phyloP scores from a whole-genome alignment of 805 yeast genomes.

The Wickerhamiella hasegawae region DNA sequence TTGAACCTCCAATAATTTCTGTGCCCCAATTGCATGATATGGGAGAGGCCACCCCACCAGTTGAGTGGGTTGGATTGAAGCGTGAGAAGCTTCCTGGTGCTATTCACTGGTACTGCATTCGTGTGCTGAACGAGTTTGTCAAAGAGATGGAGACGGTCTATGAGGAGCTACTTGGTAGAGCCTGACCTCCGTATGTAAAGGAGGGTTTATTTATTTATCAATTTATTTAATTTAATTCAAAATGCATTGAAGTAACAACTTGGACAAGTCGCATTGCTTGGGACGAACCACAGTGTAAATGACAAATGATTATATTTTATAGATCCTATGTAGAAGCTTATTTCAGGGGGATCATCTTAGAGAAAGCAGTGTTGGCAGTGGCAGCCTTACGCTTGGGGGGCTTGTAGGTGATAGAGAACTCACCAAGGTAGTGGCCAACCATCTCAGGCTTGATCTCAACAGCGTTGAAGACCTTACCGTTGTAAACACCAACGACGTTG shows the following conservation, averaged over 20 bases:
- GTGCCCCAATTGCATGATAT: slow-evolving; percentile 81
- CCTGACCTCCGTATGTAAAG: background rate
- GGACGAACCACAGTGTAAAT: background rate
- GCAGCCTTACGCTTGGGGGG: slow-evolving; percentile 96
- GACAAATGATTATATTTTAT: slow-evolving; percentile 1
- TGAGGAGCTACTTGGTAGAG: slow-evolving; percentile 5
- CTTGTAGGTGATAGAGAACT: slow-evolving; percentile 98
- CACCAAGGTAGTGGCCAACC: slow-evolving; percentile 99
- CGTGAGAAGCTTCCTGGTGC: slow-evolving; percentile 71
- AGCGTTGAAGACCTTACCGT: slow-evolving; percentile 98
- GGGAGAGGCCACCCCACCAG: slow-evolving; percentile 95
- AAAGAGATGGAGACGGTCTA: slow-evolving; percentile 38
- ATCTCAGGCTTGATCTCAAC: slow-evolving; percentile 98
- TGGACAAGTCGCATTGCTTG: too few species aligned
- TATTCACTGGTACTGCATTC: slow-evolving; percentile 66
- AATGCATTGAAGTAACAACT: too few species aligned
- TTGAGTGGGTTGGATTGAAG: slow-evolving; percentile 96
- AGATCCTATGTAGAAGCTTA: slow-evolving; percentile 9
- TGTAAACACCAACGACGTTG: slow-evolving; percentile 96
- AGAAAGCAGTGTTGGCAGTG: slow-evolving; percentile 17
- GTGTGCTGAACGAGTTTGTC: slow-evolving; percentile 57
- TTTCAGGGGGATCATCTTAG: slow-evolving; percentile 19
- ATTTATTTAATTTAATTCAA: background rate
- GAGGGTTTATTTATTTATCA: background rate
- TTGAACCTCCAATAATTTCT: slow-evolving; percentile 65